Evolutionary conservation across 176 grass and related monocot genomes (phyloP).

Genomic region (Avena atlantica): DNA sequence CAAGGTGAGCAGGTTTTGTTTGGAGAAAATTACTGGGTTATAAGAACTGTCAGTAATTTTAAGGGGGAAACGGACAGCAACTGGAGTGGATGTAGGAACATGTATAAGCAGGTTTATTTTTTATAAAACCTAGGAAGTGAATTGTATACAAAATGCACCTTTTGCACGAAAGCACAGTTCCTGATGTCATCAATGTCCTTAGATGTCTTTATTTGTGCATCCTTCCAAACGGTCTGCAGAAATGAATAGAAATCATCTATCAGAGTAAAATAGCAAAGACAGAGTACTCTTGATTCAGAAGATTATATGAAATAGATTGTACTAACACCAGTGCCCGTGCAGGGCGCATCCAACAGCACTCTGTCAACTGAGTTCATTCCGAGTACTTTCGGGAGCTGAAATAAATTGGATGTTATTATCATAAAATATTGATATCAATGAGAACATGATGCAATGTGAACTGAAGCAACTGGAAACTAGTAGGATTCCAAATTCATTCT

Average conservation of each 20-base stretch:
- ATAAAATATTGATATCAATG: constrained; percentile 2
- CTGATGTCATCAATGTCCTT: constrained; percentile 88
- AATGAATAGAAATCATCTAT: constrained; percentile 26
- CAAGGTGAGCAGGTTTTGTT: neutral
- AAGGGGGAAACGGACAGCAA: neutral
- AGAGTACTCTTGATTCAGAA: constrained; percentile 35
- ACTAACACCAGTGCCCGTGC: constrained; percentile 87
- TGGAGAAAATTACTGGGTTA: neutral
- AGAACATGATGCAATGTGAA: neutral
- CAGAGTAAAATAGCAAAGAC: constrained; percentile 1
- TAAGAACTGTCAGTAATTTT: neutral
- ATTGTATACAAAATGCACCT: constrained; percentile 60
- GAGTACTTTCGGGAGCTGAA: constrained; percentile 88
- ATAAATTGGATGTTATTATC: constrained; percentile 25
- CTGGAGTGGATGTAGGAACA: neutral
- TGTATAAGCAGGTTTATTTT: neutral
- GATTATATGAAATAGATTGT: constrained; percentile 29
- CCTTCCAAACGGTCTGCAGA: constrained; percentile 91
- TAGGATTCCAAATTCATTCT: neutral
- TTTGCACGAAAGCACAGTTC: constrained; percentile 88
- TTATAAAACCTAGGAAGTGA: constrained; percentile 12
- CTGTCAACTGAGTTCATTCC: constrained; percentile 93
- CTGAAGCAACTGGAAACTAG: constrained; percentile 4
- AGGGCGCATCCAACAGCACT: constrained; percentile 96
- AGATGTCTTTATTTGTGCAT: constrained; percentile 84